Evolutionary conservation across 176 grass and related monocot genomes (phyloP), one percentile per base, ranked within the genome.

Genomic region (Phoenix roebelenii): DNA sequence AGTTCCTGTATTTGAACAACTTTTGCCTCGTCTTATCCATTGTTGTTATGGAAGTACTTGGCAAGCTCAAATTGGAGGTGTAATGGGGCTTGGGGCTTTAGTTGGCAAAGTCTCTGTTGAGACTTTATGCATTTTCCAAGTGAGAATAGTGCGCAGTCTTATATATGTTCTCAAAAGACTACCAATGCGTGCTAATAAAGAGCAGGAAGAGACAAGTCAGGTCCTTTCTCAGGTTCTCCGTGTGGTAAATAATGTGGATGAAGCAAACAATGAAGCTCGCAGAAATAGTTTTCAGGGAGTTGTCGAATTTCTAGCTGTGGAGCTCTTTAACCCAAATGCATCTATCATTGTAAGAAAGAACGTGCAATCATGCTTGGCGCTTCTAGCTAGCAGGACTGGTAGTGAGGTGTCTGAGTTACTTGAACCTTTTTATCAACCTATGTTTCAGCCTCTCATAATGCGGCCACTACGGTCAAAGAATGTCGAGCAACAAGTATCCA

Each of bases 331-430:
- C 62, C 84, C 93, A 53, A 98, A 98, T 65, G 84, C 93, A 73
- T 85, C 93, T 60, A 85, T 92, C 75, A 73, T 98, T 30, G 93
- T 98, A 50, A 79, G 93, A 62, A 98, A 85, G 79, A 85, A 91
- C 58, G 93, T 98, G 44, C 93, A 98, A 71, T 83, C 84, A 48
- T 98, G 84, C 63, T 76, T 98, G 77, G 78, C 84, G 22, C 66
- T 98, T 60, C 88, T 98, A 78, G 93, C 93, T 52, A 98, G 84
- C 69, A 79, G 93, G 69, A 98, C 93, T 67, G 93, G 93, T 29
- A 98, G 93, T 51, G 93, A 98, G 66, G 82, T 98, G 23, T 98
- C 93, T 74, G 93, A 98, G 78, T 87, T 98, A 72, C 88, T 98
- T 15, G 93, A 98, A 62, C 78, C 81, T 75, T 61, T 89, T 49